Percentiles rank a stretch among this genome's conserved stretches.
These are phyloP conservation scores for Comarum palustre DNA, from an alignment of 306 rosid genomes.

Conservation along the genomic window DNA sequence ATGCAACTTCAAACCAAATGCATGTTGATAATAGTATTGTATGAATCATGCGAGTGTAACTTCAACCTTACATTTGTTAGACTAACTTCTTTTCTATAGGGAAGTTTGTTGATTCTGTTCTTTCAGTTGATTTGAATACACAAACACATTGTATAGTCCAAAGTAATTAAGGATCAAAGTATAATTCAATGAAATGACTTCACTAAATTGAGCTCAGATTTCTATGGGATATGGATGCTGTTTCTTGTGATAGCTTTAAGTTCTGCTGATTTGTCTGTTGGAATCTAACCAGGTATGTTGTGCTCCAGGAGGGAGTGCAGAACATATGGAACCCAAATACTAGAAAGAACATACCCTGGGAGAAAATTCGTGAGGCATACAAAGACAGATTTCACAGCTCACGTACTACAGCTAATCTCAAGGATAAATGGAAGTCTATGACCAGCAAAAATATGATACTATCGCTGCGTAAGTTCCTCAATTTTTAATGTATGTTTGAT, in stretches of 20 bases:
- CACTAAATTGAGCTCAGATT: neutral
- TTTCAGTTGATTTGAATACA: neutral
- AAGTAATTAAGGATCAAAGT: neutral
- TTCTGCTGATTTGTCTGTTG: neutral
- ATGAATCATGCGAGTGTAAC: neutral
- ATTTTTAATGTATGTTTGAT: neutral
- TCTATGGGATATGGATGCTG: neutral
- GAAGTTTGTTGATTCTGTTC: neutral
- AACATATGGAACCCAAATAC: neutral
- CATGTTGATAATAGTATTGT: neutral
- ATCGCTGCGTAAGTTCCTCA: neutral
- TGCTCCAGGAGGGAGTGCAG: neutral
- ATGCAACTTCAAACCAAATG: neutral
- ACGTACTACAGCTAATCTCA: neutral
- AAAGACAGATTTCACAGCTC: neutral
- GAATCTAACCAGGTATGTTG: neutral
- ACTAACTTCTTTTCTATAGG: neutral
- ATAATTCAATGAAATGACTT: neutral
- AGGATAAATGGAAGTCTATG: neutral
- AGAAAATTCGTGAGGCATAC: neutral
- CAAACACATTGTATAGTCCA: neutral
- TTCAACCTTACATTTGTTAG: neutral
- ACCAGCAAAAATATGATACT: neutral
- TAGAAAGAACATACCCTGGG: conserved; percentile 1
- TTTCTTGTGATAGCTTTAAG: neutral